These are phyloP conservation scores for Blastobotrys serpentis DNA, from an alignment of 1,139 yeast genomes.

Conservation along the genomic window DNA sequence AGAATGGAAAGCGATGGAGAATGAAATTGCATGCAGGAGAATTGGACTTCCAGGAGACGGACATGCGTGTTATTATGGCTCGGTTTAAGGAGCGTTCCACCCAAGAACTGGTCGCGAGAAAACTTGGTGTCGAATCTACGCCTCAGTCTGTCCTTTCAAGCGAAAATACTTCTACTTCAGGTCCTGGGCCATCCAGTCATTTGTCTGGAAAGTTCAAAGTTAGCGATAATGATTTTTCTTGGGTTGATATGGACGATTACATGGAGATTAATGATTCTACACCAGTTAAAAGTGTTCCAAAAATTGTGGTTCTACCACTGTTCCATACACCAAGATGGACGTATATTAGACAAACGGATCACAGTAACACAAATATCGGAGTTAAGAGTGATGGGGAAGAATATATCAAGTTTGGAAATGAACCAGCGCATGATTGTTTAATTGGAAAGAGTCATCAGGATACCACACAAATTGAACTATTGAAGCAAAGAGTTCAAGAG, in stretches of 20 bases:
- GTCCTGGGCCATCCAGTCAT: slow-evolving; percentile 21
- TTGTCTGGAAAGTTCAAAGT: slow-evolving; percentile 39
- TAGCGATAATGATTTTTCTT: slow-evolving; percentile 51
- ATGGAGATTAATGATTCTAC: slow-evolving; percentile 55
- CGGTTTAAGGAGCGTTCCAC: slow-evolving; percentile 58
- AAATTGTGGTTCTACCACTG: slow-evolving; percentile 60
- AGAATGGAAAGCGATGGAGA: slow-evolving; percentile 56
- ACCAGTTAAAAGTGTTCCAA: slow-evolving; percentile 51
- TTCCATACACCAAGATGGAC: slow-evolving; percentile 73
- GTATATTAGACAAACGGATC: slow-evolving; percentile 65
- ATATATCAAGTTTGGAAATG: slow-evolving; percentile 56
- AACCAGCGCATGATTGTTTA: slow-evolving; percentile 64
- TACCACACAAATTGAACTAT: slow-evolving; percentile 33
- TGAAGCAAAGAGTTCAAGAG: slow-evolving; percentile 36
- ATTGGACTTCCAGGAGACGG: slow-evolving; percentile 67
- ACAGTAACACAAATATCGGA: slow-evolving; percentile 30
- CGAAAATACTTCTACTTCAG: slow-evolving; percentile 17
- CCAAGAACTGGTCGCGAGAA: slow-evolving; percentile 47
- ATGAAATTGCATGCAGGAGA: slow-evolving; percentile 78
- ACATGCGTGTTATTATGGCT: slow-evolving; percentile 69
- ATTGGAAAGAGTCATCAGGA: slow-evolving; percentile 48
- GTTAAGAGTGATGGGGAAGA: slow-evolving; percentile 41
- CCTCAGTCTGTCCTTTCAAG: slow-evolving; percentile 23
- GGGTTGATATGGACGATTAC: slow-evolving; percentile 84
- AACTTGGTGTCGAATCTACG: slow-evolving; percentile 25